Evolutionary conservation across 129 eudicot genomes (phyloP).

Genomic region (Saposhnikovia divaricata): DNA sequence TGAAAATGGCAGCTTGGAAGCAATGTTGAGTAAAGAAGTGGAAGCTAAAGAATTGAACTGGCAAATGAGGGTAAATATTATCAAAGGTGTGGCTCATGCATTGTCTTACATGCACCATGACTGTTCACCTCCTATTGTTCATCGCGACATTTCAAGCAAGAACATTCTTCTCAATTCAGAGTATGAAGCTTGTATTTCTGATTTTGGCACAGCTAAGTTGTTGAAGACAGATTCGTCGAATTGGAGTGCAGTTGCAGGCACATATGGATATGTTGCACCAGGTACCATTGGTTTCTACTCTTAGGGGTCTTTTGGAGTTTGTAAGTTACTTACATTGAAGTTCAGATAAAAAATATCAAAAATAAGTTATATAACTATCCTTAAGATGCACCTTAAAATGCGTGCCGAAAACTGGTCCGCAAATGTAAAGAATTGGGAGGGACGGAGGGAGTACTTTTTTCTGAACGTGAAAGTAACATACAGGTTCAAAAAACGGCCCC

Average conservation of each 20-base stretch:
- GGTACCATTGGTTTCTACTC: neutral
- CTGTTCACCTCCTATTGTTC: conserved; percentile 2
- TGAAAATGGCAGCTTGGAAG: conserved; percentile 3
- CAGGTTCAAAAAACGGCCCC: no score
- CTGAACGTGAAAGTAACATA: no score
- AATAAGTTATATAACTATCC: no score
- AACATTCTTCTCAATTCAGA: conserved; percentile 4
- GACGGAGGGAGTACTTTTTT: no score
- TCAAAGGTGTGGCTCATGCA: conserved; percentile 7
- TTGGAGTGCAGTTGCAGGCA: neutral
- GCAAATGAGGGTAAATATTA: neutral
- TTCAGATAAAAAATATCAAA: neutral
- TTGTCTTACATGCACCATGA: conserved; percentile 4
- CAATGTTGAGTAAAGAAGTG: neutral
- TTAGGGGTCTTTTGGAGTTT: neutral
- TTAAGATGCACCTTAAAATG: no score
- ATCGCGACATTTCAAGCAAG: neutral
- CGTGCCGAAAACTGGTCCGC: no score
- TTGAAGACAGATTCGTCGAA: neutral
- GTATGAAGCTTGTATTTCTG: neutral
- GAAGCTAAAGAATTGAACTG: neutral
- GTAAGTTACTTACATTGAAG: neutral
- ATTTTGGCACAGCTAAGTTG: neutral
- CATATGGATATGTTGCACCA: conserved; percentile 1
- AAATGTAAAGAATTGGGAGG: no score